A percentile compares a stretch with the other conserved stretches of the same genome.
Evolutionary conservation across 2,329 filamentous ascomycete genomes (phyloP).

Genomic region (Trichoderma sp.): DNA sequence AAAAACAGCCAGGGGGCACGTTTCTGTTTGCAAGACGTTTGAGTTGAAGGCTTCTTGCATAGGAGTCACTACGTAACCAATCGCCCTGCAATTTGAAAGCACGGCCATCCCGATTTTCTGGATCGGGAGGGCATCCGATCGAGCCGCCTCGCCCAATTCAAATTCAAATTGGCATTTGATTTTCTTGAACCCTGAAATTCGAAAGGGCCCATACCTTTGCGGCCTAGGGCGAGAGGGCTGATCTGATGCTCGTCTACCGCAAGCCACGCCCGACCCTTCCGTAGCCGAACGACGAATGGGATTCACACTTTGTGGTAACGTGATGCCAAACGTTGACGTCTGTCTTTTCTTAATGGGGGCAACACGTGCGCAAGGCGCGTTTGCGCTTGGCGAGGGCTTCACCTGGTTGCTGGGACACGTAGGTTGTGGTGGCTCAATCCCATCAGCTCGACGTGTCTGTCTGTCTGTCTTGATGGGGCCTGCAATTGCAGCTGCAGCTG

Average conservation of each 20-base stretch:
- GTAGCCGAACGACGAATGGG: constrained; percentile 1
- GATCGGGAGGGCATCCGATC: constrained; percentile 10
- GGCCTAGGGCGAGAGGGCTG: background rate
- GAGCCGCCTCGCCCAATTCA: background rate
- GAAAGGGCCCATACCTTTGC: background rate
- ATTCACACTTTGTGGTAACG: background rate
- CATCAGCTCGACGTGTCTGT: background rate
- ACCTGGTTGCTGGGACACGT: background rate
- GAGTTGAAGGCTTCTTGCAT: background rate
- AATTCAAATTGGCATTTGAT: background rate
- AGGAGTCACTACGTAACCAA: background rate
- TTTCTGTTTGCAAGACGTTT: background rate
- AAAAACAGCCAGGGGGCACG: background rate
- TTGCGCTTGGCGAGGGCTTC: background rate
- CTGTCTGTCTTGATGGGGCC: background rate
- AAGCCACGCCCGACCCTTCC: constrained; percentile 19
- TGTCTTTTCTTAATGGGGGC: background rate
- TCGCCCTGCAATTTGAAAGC: background rate
- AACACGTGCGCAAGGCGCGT: constrained; percentile 3
- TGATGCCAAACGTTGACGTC: background rate
- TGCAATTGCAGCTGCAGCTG: background rate
- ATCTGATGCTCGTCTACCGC: constrained; percentile 8
- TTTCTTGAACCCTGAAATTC: constrained; percentile 4
- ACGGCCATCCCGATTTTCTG: constrained; percentile 9
- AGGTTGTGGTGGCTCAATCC: background rate